A percentile compares a stretch with the other conserved stretches of the same genome.
Conservation (phyloP, 352 stramenopile species). For the Phytopythium kandeliae region DNA sequence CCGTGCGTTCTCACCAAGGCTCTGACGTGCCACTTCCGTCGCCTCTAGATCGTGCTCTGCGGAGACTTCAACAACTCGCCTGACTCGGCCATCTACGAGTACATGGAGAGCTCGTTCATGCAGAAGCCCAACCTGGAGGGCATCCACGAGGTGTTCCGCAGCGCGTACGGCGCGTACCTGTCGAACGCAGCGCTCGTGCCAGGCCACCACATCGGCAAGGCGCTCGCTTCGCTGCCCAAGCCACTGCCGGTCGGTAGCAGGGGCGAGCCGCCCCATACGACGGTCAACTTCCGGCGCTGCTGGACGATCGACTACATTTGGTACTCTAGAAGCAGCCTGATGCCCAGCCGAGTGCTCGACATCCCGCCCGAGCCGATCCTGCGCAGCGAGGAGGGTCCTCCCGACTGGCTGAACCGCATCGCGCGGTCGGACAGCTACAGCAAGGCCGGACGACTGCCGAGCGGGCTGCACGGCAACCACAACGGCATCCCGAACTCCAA, state of each 20-base stretch:
- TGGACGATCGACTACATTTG: constrained; percentile 90
- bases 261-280: constrained; percentile 77
- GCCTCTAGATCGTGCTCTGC: constrained; percentile 59
- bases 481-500: constrained; percentile 86
- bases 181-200: constrained; percentile 34
- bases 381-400: constrained; percentile 64
- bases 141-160: constrained; percentile 59
- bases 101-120: constrained; percentile 87
- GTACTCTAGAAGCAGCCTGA: constrained; percentile 67
- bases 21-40: too few relatives aligned
- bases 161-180: constrained; percentile 65
- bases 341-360: constrained; percentile 55
- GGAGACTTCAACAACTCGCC: constrained; percentile 88
- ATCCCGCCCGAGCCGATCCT: constrained; percentile 69
- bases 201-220: constrained; percentile 10
- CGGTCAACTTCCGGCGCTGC: constrained; percentile 81
- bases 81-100: constrained; percentile 79
- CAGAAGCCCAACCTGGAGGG: constrained; percentile 75
- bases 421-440: constrained; percentile 67
- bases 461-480: constrained; percentile 70
- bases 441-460: constrained; percentile 52
- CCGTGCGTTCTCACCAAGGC: too few relatives aligned
- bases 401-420: constrained; percentile 73
- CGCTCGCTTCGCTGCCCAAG: constrained; percentile 8
- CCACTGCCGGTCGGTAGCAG: constrained; percentile 26